Conservation (phyloP, 1,139 yeast genomes). For the Yamadazyma oceani region DNA sequence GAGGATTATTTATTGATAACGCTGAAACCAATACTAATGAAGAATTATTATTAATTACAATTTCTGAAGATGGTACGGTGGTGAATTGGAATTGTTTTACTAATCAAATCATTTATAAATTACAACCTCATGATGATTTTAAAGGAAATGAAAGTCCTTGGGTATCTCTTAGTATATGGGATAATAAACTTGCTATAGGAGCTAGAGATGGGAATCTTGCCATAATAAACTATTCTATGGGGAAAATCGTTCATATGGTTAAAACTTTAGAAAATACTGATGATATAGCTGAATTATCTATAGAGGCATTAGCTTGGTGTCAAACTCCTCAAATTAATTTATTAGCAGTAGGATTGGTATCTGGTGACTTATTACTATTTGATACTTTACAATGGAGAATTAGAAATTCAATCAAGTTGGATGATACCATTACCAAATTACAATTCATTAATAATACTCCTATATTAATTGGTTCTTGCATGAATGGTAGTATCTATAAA, state of each 20-base stretch:
- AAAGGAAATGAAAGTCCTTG: conserved; percentile 81
- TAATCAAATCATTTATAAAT: conserved; percentile 63
- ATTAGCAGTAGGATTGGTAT: conserved; percentile 85
- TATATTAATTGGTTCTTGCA: conserved; percentile 65
- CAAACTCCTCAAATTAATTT: conserved; percentile 51
- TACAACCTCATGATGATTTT: conserved; percentile 60
- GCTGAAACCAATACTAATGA: conserved; percentile 47
- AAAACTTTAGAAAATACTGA: conserved; percentile 63
- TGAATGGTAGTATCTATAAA: conserved; percentile 82
- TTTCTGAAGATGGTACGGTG: conserved; percentile 85
- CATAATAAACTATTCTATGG: conserved; percentile 70
- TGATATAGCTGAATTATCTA: conserved; percentile 71
- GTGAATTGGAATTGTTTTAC: conserved; percentile 91
- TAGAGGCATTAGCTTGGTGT: conserved; percentile 89
- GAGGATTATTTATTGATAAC: conserved; percentile 69
- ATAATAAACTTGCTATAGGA: conserved; percentile 66
- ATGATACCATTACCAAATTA: conserved; percentile 83
- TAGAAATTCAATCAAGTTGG: conserved; percentile 66
- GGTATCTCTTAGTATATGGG: conserved; percentile 62
- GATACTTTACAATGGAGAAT: conserved; percentile 87
- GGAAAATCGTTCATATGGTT: conserved; percentile 65
- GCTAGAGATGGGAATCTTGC: conserved; percentile 84
- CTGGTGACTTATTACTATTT: conserved; percentile 79
- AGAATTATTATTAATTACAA: conserved; percentile 65
- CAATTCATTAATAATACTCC: conserved; percentile 61